Base-by-base conservation (phyloP, 1,284 basidiomycete genomes). In the Schizophyllum commune region DNA sequence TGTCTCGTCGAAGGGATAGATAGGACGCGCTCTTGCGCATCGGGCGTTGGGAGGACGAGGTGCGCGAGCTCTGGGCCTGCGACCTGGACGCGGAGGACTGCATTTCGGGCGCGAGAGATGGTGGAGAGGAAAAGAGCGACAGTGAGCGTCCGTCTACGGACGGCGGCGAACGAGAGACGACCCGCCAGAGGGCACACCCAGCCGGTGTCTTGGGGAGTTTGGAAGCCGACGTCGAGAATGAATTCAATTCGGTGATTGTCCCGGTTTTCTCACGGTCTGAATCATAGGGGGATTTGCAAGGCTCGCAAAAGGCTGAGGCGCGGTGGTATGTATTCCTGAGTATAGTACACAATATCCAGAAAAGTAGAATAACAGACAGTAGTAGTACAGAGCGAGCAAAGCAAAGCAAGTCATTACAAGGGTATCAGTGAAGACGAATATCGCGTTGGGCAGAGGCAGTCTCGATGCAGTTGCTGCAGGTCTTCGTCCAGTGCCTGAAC, bases 11-110 rank as follows among this genome's bases (percentile, higher is more conserved):
- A 52, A 84, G 72, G 19, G 84, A 85, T 34, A 83, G 69, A 68
- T 82, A 81, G 5, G 85, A 83, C 13, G 79, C 72, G 66, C 77
- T 82, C 71, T 81, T 82, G 62, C 79, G 74, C 7, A 81, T 11
- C 53, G 53, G 54, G 75, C 68, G 58, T 72, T 61, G 57, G 66
- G 61, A 56, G 72, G 70, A 66, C 68, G 63, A 59, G 39, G 13
- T 47, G 73, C 70, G 66, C 68, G 63, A 59, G 39, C 39, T 47
- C 4, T 47, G 65, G 60, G 69, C 63, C 62, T 71, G 74, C 54
- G 75, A 69, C 58, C 75, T 73, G 58, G 74, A 70, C 57, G 72
- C 60, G 57, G 75, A 70, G 60, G 75, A 70, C 60, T 75, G 73
- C 75, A 77, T 77, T 57, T 60, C 58, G 59, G 63, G 61, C 60